Conservation (phyloP, 2,329 filamentous ascomycete genomes). For the Penicillium sp. region DNA sequence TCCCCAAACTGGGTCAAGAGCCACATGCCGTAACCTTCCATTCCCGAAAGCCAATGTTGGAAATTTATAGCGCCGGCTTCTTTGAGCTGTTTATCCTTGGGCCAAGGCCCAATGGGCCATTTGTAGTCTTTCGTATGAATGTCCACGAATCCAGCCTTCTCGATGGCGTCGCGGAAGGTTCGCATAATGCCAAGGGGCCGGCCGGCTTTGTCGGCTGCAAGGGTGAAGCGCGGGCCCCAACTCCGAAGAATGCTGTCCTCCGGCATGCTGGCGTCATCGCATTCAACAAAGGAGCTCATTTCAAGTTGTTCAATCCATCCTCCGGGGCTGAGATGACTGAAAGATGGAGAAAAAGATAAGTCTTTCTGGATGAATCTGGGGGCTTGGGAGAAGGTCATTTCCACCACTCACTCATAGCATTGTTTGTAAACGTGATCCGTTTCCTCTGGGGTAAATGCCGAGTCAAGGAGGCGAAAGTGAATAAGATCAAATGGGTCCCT, state of each 20-base stretch:
- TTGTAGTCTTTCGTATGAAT: conserved; percentile 25
- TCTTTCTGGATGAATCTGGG: background rate
- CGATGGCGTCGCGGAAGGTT: conserved; percentile 8
- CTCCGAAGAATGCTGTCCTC: conserved; percentile 1
- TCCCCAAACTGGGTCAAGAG: conserved; percentile 20
- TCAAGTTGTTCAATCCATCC: conserved; percentile 12
- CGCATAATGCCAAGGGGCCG: conserved; percentile 15
- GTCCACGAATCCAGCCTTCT: conserved; percentile 27
- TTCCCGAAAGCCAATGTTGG: conserved; percentile 18
- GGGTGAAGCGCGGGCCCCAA: conserved; percentile 10
- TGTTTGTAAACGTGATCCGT: conserved; percentile 4
- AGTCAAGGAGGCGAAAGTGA: conserved; percentile 12
- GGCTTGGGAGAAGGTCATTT: background rate
- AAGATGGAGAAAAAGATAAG: background rate
- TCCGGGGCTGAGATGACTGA: conserved; percentile 4
- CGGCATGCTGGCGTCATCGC: conserved; percentile 3
- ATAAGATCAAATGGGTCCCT: conserved; percentile 20
- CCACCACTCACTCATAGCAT: conserved; percentile 11
- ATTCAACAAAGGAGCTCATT: conserved; percentile 3
- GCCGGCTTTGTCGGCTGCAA: conserved; percentile 13
- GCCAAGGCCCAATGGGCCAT: conserved; percentile 29
- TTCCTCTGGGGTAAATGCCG: conserved; percentile 5
- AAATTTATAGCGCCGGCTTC: conserved; percentile 39
- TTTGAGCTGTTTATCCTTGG: conserved; percentile 24
- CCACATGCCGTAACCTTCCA: conserved; percentile 24